Evolutionary conservation across 371 early-diverging fungal species (phyloP).

Genomic region (Mortierella sp.): DNA sequence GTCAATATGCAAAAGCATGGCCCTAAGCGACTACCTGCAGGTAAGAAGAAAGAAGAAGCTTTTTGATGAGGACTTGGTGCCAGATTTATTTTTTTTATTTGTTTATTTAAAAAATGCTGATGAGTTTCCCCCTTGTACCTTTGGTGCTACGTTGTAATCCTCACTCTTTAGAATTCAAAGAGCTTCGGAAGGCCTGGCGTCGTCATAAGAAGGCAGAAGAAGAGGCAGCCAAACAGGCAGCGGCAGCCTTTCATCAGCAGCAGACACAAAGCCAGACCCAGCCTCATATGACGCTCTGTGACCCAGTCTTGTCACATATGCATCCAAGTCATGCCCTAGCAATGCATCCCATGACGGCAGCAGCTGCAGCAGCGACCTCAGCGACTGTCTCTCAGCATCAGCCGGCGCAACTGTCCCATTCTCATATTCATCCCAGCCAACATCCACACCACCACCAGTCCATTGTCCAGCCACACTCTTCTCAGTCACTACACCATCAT

Average conservation of each 20-base stretch:
- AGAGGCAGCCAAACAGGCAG: conserved; percentile 55
- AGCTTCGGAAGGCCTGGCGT: conserved; percentile 61
- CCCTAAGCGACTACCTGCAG: conserved; percentile 55
- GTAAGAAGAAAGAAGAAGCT: conserved; percentile 20
- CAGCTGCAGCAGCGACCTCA: no score
- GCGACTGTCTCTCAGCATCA: conserved; percentile 27
- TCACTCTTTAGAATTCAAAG: conserved; percentile 67
- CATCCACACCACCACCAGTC: conserved; percentile 12
- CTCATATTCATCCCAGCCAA: conserved; percentile 45
- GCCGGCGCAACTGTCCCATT: conserved; percentile 35
- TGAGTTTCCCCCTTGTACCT: neutral
- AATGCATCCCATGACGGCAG: conserved; percentile 19
- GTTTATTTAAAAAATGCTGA: neutral
- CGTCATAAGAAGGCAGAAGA: conserved; percentile 55
- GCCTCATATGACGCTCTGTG: conserved; percentile 15
- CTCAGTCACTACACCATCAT: conserved; percentile 3
- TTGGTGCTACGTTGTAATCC: no score
- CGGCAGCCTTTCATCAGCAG: conserved; percentile 31
- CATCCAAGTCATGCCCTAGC: conserved; percentile 30
- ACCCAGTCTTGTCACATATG: conserved; percentile 30
- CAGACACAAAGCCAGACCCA: conserved; percentile 18
- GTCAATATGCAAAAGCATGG: conserved; percentile 79
- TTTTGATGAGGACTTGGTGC: neutral
- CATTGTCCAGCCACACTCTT: neutral
- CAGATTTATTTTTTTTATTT: neutral